Base-by-base conservation (phyloP, 2,329 filamentous ascomycete genomes). In the Sarocladium strictum region DNA sequence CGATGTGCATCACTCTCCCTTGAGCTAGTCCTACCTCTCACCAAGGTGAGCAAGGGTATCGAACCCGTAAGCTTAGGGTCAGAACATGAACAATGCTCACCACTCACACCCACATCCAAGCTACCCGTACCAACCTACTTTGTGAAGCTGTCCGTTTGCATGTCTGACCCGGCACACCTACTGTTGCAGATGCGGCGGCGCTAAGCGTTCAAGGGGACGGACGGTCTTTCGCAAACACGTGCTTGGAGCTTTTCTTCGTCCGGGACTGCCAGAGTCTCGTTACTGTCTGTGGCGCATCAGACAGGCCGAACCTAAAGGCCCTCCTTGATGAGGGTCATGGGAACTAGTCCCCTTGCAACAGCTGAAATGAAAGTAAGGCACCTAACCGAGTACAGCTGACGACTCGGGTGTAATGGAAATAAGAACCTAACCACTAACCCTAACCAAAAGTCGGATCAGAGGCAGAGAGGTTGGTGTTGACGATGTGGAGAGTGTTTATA, bases 71-170 rank as follows among this genome's bases (percentile, higher is more conserved):
- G 32, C 53, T 21, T 55, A 43, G 53, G 53, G 53, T 19, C 43
- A 55, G 43, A 55, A 55, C 33, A 55, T 55, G 21, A n/a, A n/a
- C n/a, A n/a, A n/a, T n/a, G n/a, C 41, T 51, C n/a, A 55, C 53
- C 23, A 47, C 43, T 3, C 29, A 14, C 23, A 14, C 9, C 12
- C n/a, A 27, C 43, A 6, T 9, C 10, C n/a, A 14, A 29, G 5
- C 12, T 26, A 27, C 43, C 29, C 41, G 11, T 51, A 51, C 32
- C 24, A 50, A 7, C 32, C 47, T 23, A 50, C 49, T 2, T 55
- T 51, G 24, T 51, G 24, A 19, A n/a, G 26, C 47, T 33, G 9
- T 55, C 51, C 53, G 38, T 32, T 41, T 43, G 53, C 21, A 38
- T 32, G 15, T 55, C 53, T 19, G 53, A 43, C 15, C 43, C 53